Evolutionary conservation across 768 basidiomycete genomes (phyloP).

Genomic region (Boletales sp.): DNA sequence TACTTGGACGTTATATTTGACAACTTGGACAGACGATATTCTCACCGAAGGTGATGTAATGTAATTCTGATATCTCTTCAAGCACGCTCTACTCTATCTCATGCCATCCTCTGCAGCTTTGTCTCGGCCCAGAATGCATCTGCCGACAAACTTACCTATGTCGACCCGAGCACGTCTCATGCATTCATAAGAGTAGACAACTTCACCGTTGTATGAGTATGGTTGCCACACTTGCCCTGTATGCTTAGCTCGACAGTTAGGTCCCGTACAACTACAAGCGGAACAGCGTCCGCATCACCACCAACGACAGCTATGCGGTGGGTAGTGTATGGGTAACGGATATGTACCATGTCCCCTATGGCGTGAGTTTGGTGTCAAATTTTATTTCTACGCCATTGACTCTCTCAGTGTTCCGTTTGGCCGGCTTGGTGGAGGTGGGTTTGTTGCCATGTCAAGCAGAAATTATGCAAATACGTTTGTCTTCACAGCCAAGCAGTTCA

Average conservation of each 20-base stretch:
- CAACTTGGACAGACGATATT: constrained; percentile 50
- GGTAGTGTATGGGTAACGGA: constrained; percentile 66
- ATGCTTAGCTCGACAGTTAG: constrained; percentile 11
- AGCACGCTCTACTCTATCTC: not conserved
- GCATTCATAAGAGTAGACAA: constrained; percentile 80
- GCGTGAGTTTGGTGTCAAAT: constrained; percentile 37
- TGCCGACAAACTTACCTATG: constrained; percentile 52
- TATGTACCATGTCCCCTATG: constrained; percentile 61
- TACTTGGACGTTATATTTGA: not conserved
- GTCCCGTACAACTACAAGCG: constrained; percentile 50
- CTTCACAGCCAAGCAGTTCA: constrained; percentile 42
- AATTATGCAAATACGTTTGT: not conserved
- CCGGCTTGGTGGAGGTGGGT: constrained; percentile 52
- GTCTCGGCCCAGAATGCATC: constrained; percentile 42
- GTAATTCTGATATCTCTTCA: constrained; percentile 27
- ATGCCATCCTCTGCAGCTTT: constrained; percentile 36
- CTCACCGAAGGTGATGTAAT: constrained; percentile 63
- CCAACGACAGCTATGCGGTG: constrained; percentile 50
- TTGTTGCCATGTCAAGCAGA: not conserved
- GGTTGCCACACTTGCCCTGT: not conserved
- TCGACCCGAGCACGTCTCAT: constrained; percentile 60
- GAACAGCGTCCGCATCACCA: constrained; percentile 63
- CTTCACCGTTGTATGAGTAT: constrained; percentile 42
- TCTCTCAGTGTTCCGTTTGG: constrained; percentile 63
- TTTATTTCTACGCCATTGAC: not conserved